Conservation (phyloP, 225 moss, liverwort and hornwort species). For the Straminergon stramineum region DNA sequence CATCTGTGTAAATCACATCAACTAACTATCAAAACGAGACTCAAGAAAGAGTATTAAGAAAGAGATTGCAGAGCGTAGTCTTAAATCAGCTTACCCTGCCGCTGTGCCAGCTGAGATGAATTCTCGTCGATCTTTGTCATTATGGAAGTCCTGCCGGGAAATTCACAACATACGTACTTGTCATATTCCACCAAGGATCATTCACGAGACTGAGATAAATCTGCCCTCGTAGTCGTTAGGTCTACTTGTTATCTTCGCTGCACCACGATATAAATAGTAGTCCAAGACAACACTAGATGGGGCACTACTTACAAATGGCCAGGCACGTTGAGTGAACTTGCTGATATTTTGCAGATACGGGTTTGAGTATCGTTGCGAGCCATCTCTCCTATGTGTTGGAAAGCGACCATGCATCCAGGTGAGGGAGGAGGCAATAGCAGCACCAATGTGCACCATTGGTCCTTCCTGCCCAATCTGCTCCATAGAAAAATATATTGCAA, state of each 20-base stretch:
- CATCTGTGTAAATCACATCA: background rate
- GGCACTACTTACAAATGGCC: slow-evolving; percentile 51
- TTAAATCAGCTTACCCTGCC: slow-evolving; percentile 52
- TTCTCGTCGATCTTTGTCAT: slow-evolving; percentile 84
- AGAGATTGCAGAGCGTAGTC: background rate
- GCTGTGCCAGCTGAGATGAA: slow-evolving; percentile 91
- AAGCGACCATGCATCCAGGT: slow-evolving; percentile 89
- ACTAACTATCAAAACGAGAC: background rate
- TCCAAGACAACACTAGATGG: background rate
- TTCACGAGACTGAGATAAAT: background rate
- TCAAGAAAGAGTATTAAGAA: background rate
- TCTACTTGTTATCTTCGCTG: background rate
- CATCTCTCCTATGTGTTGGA: slow-evolving; percentile 36
- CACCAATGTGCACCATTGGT: slow-evolving; percentile 87
- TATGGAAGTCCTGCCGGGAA: slow-evolving; percentile 60
- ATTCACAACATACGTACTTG: background rate
- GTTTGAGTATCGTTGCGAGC: slow-evolving; percentile 17
- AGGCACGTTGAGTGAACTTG: slow-evolving; percentile 43
- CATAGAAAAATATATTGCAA: background rate
- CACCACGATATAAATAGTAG: background rate
- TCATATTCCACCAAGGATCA: background rate
- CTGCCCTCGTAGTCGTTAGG: background rate
- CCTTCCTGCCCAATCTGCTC: slow-evolving; percentile 89
- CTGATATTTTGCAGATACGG: slow-evolving; percentile 30
- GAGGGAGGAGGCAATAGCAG: slow-evolving; percentile 71